Percentiles rank a stretch among this genome's conserved stretches.
These are phyloP conservation scores for Rhodotorula sp. DNA, from an alignment of 1,284 basidiomycete species.

Conservation along the genomic window DNA sequence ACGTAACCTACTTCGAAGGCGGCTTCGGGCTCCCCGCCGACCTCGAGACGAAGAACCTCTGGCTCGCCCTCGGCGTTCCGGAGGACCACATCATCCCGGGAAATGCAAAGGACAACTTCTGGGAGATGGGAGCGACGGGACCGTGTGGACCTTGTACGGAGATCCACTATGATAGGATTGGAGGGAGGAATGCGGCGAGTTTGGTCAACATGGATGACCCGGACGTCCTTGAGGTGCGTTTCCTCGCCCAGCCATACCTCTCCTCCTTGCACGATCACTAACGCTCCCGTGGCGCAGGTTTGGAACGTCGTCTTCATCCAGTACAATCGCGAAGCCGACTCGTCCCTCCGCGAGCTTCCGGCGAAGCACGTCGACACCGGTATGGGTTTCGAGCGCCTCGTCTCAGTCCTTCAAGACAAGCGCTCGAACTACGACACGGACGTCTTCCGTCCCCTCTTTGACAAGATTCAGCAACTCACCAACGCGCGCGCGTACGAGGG, in stretches of 20 bases:
- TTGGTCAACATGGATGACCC: slow-evolving; percentile 95
- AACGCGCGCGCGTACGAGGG: slow-evolving; percentile 83
- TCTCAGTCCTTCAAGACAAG: slow-evolving; percentile 87
- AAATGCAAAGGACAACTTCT: slow-evolving; percentile 97
- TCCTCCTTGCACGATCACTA: too few species aligned
- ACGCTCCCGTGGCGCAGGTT: slow-evolving; percentile 53
- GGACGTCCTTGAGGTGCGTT: slow-evolving; percentile 71
- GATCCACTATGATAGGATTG: slow-evolving; percentile 95
- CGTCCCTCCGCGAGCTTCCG: slow-evolving; percentile 75
- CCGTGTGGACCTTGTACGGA: slow-evolving; percentile 98
- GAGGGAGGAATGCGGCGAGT: slow-evolving; percentile 83
- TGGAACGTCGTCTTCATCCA: slow-evolving; percentile 99
- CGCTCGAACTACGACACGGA: slow-evolving; percentile 98
- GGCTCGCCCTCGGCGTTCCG: slow-evolving; percentile 79
- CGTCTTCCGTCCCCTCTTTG: slow-evolving; percentile 86
- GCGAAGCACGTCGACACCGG: slow-evolving; percentile 97
- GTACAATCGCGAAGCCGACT: slow-evolving; percentile 91
- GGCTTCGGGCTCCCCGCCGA: slow-evolving; percentile 88
- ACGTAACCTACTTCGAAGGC: slow-evolving; percentile 97
- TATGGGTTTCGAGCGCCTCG: slow-evolving; percentile 97
- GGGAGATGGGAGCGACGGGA: slow-evolving; percentile 99
- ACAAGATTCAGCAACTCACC: slow-evolving; percentile 81
- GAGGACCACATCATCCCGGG: slow-evolving; percentile 91
- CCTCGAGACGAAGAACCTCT: slow-evolving; percentile 74
- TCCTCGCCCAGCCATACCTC: neutral